A percentile compares a stretch with the other conserved stretches of the same genome.
Conservation (phyloP, 2,329 filamentous ascomycete genomes). For the Nannizziopsis arthrosporioides region DNA sequence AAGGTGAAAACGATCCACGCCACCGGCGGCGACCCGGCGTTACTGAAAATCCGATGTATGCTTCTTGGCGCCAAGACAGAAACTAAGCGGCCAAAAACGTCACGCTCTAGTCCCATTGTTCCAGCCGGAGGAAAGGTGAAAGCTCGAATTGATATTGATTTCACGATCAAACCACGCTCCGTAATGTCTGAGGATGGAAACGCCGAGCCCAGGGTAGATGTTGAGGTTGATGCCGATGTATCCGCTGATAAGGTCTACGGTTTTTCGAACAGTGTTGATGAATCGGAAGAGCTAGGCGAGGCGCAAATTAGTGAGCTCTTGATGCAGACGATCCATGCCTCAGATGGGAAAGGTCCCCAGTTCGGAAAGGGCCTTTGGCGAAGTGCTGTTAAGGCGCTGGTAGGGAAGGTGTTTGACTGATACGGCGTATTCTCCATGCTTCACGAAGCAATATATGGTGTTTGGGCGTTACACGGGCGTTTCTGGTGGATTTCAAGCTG, state of each 20-base stretch:
- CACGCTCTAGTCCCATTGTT: constrained; percentile 14
- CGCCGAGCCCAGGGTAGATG: constrained; percentile 17
- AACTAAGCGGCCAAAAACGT: constrained; percentile 10
- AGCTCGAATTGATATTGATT: constrained; percentile 31
- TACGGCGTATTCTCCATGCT: background rate
- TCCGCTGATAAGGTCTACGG: constrained; percentile 33
- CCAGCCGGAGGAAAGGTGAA: constrained; percentile 2
- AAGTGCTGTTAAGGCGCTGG: constrained; percentile 28
- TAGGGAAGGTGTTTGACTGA: constrained; percentile 24
- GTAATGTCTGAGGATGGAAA: constrained; percentile 2
- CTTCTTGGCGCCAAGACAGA: constrained; percentile 21
- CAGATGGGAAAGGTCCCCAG: constrained; percentile 18
- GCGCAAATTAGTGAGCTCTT: constrained; percentile 25
- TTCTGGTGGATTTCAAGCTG: background rate
- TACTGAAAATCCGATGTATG: constrained; percentile 30
- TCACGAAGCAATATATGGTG: background rate
- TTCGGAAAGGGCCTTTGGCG: constrained; percentile 32
- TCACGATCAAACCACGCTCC: constrained; percentile 26
- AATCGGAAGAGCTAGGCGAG: constrained; percentile 22
- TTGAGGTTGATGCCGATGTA: constrained; percentile 31
- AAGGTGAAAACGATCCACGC: constrained; percentile 24
- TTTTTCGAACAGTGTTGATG: constrained; percentile 23
- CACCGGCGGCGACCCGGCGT: constrained; percentile 14
- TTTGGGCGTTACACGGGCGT: background rate
- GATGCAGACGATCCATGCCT: constrained; percentile 21